Evolutionary conservation across 1,284 basidiomycete genomes (phyloP), one percentile per base, ranked within the genome.

Genomic region (Austropuccinia psidii): DNA sequence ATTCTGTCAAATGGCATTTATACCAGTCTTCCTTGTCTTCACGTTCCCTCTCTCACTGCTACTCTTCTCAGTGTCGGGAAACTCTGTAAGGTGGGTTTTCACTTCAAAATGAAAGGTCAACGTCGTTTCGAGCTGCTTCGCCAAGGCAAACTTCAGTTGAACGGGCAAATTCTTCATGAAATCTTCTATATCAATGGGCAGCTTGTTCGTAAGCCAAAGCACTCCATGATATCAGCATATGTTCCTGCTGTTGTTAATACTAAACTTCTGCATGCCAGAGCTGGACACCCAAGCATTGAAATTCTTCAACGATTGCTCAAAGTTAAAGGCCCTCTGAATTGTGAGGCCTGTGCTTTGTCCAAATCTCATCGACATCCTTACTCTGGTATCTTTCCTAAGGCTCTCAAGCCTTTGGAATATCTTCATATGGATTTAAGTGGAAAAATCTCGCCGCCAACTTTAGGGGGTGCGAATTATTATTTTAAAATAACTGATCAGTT

Each of bases 321-420:
- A 13, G 43, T 27, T 2, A 41, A n/a, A 11, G 19, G 7, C 1
- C 47, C 64, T 9, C 13, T 57, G 2, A 24, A 21, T 21, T 70
- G 39, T 45, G n/a, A 50, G 6, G 15, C 45, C 4, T 50, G 68
- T 39, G 1, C 15, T 1, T 17, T 60, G 9, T 60, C 39, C 2
- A 70, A 70, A 50, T 55, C 39, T 37, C 24, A 43, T 11, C 15
- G 27, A 6, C 29, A 60, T 19, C 68, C 68, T 9, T 70, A 47
- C 29, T 57, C 35, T 1, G 35, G 27, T 5, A 27, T 7, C 4
- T 50, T 68, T 35, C 66, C 66, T n/a, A 8, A 13, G 11, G 37
- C 50, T 13, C 11, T 19, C 4, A 5, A 33, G 5, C 2, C 37
- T 4, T 27, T 68, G 6, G 43, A 65, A 31, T 47, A 6, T 15